Evolutionary conservation across 106 monocot species (phyloP).

Genomic region (Dendrobium officinale): DNA sequence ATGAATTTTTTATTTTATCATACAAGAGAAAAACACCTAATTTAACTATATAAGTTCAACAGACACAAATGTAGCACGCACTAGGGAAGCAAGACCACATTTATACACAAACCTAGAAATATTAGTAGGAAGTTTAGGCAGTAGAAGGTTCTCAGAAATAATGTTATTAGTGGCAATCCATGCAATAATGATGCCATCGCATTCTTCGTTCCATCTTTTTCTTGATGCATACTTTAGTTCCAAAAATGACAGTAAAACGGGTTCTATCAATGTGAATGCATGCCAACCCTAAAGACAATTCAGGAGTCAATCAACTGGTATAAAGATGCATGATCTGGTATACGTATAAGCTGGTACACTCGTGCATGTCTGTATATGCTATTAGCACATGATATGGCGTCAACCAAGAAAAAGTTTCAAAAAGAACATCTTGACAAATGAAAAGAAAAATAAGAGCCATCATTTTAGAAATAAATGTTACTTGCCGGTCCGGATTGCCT

Average conservation of each 20-base stretch:
- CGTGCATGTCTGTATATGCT: not conserved
- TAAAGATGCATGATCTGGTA: not conserved
- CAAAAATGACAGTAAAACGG: not conserved
- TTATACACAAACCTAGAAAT: not conserved
- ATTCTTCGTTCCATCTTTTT: not conserved
- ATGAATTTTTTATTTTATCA: not conserved
- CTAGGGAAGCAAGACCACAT: not conserved
- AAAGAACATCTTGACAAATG: not conserved
- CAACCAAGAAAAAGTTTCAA: not conserved
- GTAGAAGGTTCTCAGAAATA: not conserved
- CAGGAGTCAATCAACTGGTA: not conserved
- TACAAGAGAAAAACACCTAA: not conserved
- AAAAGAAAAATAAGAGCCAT: not conserved
- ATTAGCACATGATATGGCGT: not conserved
- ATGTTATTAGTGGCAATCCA: not conserved
- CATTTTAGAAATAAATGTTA: not conserved
- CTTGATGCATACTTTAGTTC: not conserved
- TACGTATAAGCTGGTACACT: not conserved
- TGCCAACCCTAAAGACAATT: not conserved
- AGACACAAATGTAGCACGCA: not conserved
- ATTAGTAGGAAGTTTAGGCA: not conserved
- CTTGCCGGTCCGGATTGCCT: slow-evolving; percentile 78
- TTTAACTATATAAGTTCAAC: not conserved
- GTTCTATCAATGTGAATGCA: not conserved
- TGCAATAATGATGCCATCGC: not conserved